Conservation (phyloP, 352 stramenopile genomes). For the Phytophthora foliorum region DNA sequence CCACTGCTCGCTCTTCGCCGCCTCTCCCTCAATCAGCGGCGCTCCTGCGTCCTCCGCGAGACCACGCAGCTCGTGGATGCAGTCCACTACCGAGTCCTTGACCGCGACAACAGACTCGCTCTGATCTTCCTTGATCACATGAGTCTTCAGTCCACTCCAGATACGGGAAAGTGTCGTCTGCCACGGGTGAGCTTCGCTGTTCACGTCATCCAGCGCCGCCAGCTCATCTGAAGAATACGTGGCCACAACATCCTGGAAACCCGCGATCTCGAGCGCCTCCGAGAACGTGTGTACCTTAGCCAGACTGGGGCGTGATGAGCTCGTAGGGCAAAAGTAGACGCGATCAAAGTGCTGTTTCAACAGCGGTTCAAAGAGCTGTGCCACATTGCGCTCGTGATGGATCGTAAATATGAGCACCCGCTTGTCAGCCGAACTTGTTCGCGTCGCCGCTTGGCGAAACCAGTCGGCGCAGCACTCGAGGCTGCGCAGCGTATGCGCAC, state of each 20-base stretch:
- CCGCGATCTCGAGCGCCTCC: constrained; percentile 57
- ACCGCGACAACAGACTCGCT: constrained; percentile 46
- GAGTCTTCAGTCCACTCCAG: constrained; percentile 59
- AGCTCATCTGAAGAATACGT: constrained; percentile 60
- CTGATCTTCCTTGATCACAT: constrained; percentile 43
- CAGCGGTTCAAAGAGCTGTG: constrained; percentile 68
- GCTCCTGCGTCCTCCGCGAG: constrained; percentile 31
- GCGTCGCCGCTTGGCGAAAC: constrained; percentile 52
- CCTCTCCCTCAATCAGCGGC: constrained; percentile 22
- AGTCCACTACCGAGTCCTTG: constrained; percentile 69
- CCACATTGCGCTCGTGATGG: constrained; percentile 87
- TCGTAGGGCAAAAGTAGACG: constrained; percentile 83
- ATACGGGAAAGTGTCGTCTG: constrained; percentile 66
- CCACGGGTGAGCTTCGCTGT: constrained; percentile 56
- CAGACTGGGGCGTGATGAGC: constrained; percentile 66
- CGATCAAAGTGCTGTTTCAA: constrained; percentile 70
- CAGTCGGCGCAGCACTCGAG: constrained; percentile 81
- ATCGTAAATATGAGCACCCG: constrained; percentile 83
- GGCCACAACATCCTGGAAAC: constrained; percentile 45
- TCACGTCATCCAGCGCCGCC: constrained; percentile 49
- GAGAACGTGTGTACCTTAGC: constrained; percentile 79
- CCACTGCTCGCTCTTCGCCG: constrained; percentile 15
- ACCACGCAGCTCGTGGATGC: constrained; percentile 60
- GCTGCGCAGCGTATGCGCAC: constrained; percentile 88
- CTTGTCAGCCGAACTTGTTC: constrained; percentile 29